Percentiles rank a stretch among this genome's conserved stretches.
phyloP scores from a whole-genome alignment of 257 asterid species.

The Lavandula angustifolia region DNA sequence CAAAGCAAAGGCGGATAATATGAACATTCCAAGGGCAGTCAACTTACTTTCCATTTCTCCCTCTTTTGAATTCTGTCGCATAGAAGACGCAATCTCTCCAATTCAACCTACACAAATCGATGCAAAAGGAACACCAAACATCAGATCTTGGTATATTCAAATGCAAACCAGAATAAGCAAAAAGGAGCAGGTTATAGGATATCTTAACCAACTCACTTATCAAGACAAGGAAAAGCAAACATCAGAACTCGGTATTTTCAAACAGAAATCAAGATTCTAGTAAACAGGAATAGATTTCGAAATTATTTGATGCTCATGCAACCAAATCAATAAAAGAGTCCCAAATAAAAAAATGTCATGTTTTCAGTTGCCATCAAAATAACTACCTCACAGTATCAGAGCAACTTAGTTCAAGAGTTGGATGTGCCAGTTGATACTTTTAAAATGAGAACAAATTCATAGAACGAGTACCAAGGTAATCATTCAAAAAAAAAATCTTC shows the following conservation, averaged over 20 bases:
- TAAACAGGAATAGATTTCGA: neutral
- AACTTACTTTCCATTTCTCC: conserved; percentile 89
- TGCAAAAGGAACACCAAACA: conserved; percentile 22
- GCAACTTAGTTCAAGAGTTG: neutral
- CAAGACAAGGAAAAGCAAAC: neutral
- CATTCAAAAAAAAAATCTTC: neutral
- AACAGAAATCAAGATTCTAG: neutral
- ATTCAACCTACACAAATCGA: conserved; percentile 67
- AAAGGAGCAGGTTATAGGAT: too few relatives aligned
- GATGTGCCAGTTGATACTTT: neutral
- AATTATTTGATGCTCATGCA: neutral
- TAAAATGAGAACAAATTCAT: neutral
- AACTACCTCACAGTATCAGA: neutral
- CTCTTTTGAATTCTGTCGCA: conserved; percentile 91
- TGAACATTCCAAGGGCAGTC: conserved; percentile 1
- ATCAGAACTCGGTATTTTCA: neutral
- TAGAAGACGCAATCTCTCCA: conserved; percentile 94
- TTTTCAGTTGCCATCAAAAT: too few relatives aligned
- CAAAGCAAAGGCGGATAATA: neutral
- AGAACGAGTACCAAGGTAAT: too few relatives aligned
- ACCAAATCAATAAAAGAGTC: neutral
- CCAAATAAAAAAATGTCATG: neutral
- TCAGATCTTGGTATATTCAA: conserved; percentile 19
- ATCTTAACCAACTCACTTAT: neutral
- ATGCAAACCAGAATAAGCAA: conserved; percentile 1